Conservation (phyloP, 202 grass and related monocot genomes). For the Musa balbisiana region DNA sequence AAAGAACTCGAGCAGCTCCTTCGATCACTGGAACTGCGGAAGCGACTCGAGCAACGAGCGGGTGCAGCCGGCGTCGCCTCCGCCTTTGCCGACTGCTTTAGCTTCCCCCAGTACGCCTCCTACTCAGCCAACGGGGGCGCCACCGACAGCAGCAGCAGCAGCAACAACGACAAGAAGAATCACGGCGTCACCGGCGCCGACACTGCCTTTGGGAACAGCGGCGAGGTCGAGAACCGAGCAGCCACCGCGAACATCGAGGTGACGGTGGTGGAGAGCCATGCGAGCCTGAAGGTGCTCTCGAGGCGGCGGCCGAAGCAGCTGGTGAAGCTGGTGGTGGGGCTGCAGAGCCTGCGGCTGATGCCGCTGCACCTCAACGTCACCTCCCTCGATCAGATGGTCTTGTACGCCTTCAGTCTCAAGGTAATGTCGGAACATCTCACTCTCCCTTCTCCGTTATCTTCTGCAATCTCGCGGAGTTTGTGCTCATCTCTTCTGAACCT, state of each 20-base stretch:
- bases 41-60: neutral
- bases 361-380: constrained; percentile 86
- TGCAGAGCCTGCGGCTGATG: constrained; percentile 58
- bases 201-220: no score
- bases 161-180: no score
- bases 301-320: constrained; percentile 61
- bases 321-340: constrained; percentile 43
- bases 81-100: constrained; percentile 11
- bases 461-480: neutral
- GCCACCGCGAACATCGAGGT: constrained; percentile 73
- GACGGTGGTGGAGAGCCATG: constrained; percentile 83
- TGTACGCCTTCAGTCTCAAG: constrained; percentile 91
- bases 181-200: no score
- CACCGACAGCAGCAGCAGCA: neutral
- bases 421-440: constrained; percentile 22
- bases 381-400: constrained; percentile 38
- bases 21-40: constrained; percentile 12
- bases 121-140: neutral
- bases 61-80: neutral
- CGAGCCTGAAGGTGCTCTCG: constrained; percentile 67
- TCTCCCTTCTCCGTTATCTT: no score
- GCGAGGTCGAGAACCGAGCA: neutral
- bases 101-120: constrained; percentile 10
- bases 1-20: constrained; percentile 22
- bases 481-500: neutral